Evolutionary conservation across 2,329 filamentous ascomycete species (phyloP), one percentile per base, ranked within the genome.

Genomic region (Orbilia ellipsospora): DNA sequence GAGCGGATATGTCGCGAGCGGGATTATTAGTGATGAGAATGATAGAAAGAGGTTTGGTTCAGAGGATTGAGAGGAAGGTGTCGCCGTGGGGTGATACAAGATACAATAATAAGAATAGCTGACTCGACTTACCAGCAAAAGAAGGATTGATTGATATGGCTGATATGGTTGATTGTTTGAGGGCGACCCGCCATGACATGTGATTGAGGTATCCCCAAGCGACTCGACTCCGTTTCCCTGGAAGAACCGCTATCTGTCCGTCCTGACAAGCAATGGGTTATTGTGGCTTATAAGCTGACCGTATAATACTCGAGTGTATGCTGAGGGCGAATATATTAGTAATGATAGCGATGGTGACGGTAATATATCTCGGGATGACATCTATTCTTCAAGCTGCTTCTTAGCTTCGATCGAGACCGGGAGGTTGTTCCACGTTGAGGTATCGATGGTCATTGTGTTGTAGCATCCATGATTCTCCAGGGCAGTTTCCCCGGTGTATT

Each of bases 171-270:
- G 36, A 59, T 18, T 13, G 8, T 36, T 20, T 36, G 45, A n/a
- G 48, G 3, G 15, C 55, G 52, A 55, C 40, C 66, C 57, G 66
- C 54, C 45, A 63, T 70, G 50, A 57, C 66, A 70, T 70, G 66
- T 70, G 66, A 70, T 63, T 51, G 65, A 23, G 57, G 57, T 18
- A 61, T 48, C 44, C 57, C 42, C 42, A 61, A 61, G 57, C 57
- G 57, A 61, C 42, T 52, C 48, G 15, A 52, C 48, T 36, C 31
- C 6, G 31, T 36, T 36, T 10, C 31, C 31, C 31, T 4, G 31
- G 7, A 36, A 13, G 2, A 0, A 10, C 12, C 4, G 13, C 28
- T 61, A 61, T 50, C 44, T 50, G 31, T 61, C 57, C 57, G 57
- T 44, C 42, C 31, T 42, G 13, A 36, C 15, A 50, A 50, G 57